Evolutionary conservation across 2,329 filamentous ascomycete genomes (phyloP), one percentile per base, ranked within the genome.

Genomic region (Scedosporium apiospermum): DNA sequence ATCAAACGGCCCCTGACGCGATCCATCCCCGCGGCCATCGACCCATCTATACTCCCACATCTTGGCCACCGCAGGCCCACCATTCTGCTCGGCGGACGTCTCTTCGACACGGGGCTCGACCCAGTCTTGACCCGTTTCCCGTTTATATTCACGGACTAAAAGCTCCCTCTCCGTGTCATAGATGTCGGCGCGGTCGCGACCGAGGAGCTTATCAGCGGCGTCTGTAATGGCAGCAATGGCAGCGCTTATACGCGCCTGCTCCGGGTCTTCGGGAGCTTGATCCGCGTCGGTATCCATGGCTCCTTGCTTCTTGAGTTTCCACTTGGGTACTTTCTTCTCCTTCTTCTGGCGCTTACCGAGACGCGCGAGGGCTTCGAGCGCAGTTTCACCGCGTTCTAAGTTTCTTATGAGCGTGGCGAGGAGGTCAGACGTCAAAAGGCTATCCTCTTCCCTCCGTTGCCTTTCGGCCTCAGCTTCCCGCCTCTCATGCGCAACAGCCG

Each of bases 41-140:
- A 86, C 88, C 95, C 95, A 99, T 64, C 91, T 84, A 73, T 91
- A 99, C 74, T 98, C 90, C 93, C 93, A 99, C 80, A 85, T 83
- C 64, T 68, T 76, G 3, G 53, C n/a, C 27, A 30, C 58, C 3
- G 49, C 21, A 3, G 61, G 59, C 23, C 61, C 62, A 34, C 64
- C 58, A 53, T 66, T 63, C n/a, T 65, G 63, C 23, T 65, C 63
- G 12, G 67, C 64, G 58, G 66, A 63, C 26, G 62, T 68, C 41
- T 69, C 69, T 18, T 70, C 71, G 49, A 69, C 70, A 49, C 70
- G 65, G n/a, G 76, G 78, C 66, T 85, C 78, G 21, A 75, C 73
- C 95, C 95, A 99, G 7, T 89, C 85, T 68, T 96, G 91, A 41
- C 93, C 93, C 0, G 91, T 91, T 73, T 97, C 93, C 60, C 87